Conservation (phyloP, 2,329 filamentous ascomycete genomes). For the Lachnellula cervina region DNA sequence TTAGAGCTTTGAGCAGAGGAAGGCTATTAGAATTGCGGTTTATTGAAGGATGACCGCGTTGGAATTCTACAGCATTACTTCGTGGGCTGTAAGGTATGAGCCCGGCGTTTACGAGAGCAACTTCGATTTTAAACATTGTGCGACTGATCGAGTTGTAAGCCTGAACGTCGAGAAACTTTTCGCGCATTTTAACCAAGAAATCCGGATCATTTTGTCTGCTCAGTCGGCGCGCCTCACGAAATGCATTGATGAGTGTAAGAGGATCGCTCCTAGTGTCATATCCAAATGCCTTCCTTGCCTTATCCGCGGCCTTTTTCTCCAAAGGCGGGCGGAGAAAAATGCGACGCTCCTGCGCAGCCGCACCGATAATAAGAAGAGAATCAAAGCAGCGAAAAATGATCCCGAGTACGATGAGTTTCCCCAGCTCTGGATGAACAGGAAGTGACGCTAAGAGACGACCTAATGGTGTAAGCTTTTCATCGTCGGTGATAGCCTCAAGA, state of each 20-base stretch:
- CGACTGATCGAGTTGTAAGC: neutral
- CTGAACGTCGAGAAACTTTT: conserved; percentile 28
- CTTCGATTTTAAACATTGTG: neutral
- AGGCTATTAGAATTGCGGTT: conserved; percentile 42
- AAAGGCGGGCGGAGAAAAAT: conserved; percentile 77
- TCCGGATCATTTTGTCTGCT: neutral
- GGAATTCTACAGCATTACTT: neutral
- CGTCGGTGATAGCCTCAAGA: conserved; percentile 80
- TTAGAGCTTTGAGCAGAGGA: conserved; percentile 42
- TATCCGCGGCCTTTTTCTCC: conserved; percentile 68
- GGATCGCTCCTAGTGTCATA: conserved; percentile 42
- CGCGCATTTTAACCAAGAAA: conserved; percentile 32
- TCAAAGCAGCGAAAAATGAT: conserved; percentile 89
- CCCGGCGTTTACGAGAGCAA: neutral
- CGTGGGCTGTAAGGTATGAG: neutral
- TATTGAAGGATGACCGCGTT: conserved; percentile 32
- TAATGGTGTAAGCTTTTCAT: conserved; percentile 74
- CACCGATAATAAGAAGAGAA: conserved; percentile 77
- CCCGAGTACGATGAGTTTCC: conserved; percentile 90
- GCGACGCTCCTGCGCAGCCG: conserved; percentile 77
- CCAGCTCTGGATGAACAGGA: conserved; percentile 81
- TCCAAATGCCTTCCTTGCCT: conserved; percentile 67
- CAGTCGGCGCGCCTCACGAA: conserved; percentile 27
- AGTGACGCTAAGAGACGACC: conserved; percentile 86
- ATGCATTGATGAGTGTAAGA: conserved; percentile 40